phyloP scores from a whole-genome alignment of 768 basidiomycete genomes.

The Leccinum broughii region DNA sequence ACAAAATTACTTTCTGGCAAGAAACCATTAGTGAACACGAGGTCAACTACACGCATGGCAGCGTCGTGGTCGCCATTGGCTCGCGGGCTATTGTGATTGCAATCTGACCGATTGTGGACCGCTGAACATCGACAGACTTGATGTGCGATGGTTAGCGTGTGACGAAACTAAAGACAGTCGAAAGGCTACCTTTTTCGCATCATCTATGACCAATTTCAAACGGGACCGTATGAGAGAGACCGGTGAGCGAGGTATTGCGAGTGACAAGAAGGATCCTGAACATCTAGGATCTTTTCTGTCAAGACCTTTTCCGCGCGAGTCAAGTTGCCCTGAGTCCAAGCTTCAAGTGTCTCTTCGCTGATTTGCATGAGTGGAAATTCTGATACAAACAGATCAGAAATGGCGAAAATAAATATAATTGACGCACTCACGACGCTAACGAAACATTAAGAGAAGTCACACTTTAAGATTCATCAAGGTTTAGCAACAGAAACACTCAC shows the following conservation, averaged over 20 bases:
- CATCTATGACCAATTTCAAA: background rate
- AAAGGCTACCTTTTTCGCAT: slow-evolving; percentile 3
- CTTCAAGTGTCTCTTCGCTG: background rate
- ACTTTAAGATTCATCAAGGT: background rate
- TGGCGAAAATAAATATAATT: background rate
- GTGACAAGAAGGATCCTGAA: background rate
- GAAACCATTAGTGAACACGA: too few species aligned
- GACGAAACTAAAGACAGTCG: fast-evolving
- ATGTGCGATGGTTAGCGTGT: too few species aligned
- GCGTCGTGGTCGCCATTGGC: too few species aligned
- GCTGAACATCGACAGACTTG: too few species aligned
- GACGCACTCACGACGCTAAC: background rate
- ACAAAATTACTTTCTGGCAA: too few species aligned
- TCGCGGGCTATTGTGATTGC: too few species aligned
- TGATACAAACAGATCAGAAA: background rate
- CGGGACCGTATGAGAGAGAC: background rate
- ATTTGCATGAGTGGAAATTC: slow-evolving; percentile 1
- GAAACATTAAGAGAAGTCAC: too few species aligned
- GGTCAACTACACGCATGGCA: too few species aligned
- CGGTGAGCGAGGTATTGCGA: slow-evolving; percentile 3
- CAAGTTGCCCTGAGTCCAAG: slow-evolving; percentile 1
- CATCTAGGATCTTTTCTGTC: background rate
- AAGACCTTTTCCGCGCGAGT: background rate
- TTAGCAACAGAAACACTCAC: background rate
- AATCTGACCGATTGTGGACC: too few species aligned